Evolutionary conservation across 331 rosid genomes (phyloP).

Genomic region (Pyrus hybrid): DNA sequence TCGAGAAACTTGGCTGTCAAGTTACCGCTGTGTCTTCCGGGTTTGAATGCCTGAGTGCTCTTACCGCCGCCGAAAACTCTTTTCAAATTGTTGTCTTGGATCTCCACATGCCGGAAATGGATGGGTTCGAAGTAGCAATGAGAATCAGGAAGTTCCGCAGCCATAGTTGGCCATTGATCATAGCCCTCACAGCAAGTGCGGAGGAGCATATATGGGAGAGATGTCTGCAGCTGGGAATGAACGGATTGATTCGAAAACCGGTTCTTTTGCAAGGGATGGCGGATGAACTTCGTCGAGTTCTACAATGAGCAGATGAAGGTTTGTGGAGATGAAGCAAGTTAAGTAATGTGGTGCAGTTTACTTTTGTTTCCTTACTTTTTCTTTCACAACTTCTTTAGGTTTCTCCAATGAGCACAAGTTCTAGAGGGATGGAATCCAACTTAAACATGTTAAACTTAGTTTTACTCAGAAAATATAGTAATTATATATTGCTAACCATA

Average conservation of each 20-base stretch:
- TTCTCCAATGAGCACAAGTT: slow-evolving; percentile 7
- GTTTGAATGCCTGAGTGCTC: slow-evolving; percentile 50
- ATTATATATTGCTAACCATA: slow-evolving; percentile 26
- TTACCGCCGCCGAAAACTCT: slow-evolving; percentile 33
- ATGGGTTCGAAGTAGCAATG: slow-evolving; percentile 72
- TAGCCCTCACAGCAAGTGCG: slow-evolving; percentile 77
- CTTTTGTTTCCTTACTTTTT: not conserved
- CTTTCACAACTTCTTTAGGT: slow-evolving; percentile 1
- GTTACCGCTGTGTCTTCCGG: slow-evolving; percentile 74
- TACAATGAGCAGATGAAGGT: slow-evolving; percentile 49
- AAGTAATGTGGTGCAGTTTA: not conserved
- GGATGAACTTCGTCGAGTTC: slow-evolving; percentile 52
- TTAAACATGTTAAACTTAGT: slow-evolving; percentile 7
- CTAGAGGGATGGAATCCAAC: not conserved
- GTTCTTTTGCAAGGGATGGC: slow-evolving; percentile 57
- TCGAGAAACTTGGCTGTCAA: slow-evolving; percentile 81
- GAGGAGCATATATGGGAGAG: slow-evolving; percentile 61
- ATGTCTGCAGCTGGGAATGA: slow-evolving; percentile 69
- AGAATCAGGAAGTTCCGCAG: slow-evolving; percentile 60
- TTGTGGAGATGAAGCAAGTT: slow-evolving; percentile 21
- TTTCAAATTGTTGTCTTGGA: slow-evolving; percentile 52
- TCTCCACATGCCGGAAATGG: slow-evolving; percentile 90
- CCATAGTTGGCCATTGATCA: slow-evolving; percentile 59
- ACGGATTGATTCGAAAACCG: slow-evolving; percentile 71
- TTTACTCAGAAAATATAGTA: slow-evolving; percentile 15